A percentile compares a stretch with the other conserved stretches of the same genome.
These are phyloP conservation scores for Ceriops decandra DNA, from an alignment of 345 rosid genomes.

Conservation along the genomic window DNA sequence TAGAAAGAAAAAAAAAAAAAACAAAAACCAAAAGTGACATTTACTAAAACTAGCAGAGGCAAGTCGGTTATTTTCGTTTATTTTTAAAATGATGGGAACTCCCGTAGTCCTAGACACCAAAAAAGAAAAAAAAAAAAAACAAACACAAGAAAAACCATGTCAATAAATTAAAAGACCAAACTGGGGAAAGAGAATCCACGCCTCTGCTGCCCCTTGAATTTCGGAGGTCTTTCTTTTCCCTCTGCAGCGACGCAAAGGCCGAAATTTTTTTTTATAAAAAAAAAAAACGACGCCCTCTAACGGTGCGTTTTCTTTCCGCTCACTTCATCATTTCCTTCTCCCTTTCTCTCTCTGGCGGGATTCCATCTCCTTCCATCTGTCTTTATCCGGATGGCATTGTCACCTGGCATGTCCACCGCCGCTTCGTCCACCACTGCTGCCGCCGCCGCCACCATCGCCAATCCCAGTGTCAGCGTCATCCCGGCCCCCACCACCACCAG, in stretches of 20 bases:
- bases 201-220: slow-evolving; percentile 1
- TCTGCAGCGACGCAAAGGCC: too few relatives aligned
- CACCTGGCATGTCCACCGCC: slow-evolving; percentile 45
- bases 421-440: slow-evolving; percentile 20
- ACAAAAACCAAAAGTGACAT: too few relatives aligned
- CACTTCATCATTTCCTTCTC: neutral
- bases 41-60: too few relatives aligned
- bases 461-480: slow-evolving; percentile 29
- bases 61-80: too few relatives aligned
- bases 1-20: too few relatives aligned
- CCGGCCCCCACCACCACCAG: slow-evolving; percentile 56
- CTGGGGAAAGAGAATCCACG: neutral
- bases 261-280: too few relatives aligned
- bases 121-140: too few relatives aligned
- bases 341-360: neutral
- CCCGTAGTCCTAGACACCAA: too few relatives aligned
- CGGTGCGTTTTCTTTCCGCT: neutral
- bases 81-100: neutral
- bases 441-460: slow-evolving; percentile 45
- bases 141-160: neutral
- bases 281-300: too few relatives aligned
- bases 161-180: neutral
- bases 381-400: slow-evolving; percentile 20
- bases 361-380: neutral
- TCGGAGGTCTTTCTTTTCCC: neutral